A percentile compares a stretch with the other conserved stretches of the same genome.
Conservation (phyloP, 2,329 filamentous ascomycete species). For the Chalaropsis ovoidea region DNA sequence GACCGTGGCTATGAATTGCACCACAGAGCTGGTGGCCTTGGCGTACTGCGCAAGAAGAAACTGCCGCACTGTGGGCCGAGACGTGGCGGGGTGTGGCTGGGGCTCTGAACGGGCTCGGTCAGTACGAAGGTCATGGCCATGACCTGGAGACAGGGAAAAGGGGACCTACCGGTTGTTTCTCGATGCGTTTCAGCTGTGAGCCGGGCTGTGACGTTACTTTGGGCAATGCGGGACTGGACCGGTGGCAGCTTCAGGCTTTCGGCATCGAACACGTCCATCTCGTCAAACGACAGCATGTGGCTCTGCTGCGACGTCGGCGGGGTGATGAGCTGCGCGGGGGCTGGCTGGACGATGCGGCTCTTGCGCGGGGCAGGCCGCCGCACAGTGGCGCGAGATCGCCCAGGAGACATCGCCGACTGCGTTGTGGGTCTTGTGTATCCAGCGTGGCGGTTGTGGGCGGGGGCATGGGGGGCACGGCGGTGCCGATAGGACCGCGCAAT, state of each 20-base stretch:
- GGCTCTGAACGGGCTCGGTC: background rate
- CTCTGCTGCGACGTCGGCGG: slow-evolving; percentile 17
- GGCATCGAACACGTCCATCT: slow-evolving; percentile 11
- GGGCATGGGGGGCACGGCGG: background rate
- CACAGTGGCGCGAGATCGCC: background rate
- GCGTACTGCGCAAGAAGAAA: slow-evolving; percentile 52
- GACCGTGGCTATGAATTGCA: slow-evolving; percentile 53
- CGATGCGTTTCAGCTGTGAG: background rate
- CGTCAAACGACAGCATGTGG: slow-evolving; percentile 12
- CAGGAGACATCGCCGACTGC: background rate
- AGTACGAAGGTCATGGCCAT: background rate
- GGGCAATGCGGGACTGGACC: background rate
- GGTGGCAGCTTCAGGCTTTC: background rate
- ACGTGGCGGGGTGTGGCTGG: background rate
- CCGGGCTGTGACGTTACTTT: background rate
- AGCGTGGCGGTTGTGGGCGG: background rate
- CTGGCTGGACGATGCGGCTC: background rate
- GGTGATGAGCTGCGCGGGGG: slow-evolving; percentile 11
- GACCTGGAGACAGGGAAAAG: background rate
- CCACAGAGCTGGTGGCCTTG: slow-evolving; percentile 57
- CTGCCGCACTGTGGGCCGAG: background rate
- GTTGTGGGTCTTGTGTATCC: background rate
- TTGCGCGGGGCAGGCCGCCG: background rate
- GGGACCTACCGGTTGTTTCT: background rate
- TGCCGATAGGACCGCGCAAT: slow-evolving; percentile 17